Evolutionary conservation across 23 red algal genomes (phyloP).

Genomic region (Gracilaria caudata): DNA sequence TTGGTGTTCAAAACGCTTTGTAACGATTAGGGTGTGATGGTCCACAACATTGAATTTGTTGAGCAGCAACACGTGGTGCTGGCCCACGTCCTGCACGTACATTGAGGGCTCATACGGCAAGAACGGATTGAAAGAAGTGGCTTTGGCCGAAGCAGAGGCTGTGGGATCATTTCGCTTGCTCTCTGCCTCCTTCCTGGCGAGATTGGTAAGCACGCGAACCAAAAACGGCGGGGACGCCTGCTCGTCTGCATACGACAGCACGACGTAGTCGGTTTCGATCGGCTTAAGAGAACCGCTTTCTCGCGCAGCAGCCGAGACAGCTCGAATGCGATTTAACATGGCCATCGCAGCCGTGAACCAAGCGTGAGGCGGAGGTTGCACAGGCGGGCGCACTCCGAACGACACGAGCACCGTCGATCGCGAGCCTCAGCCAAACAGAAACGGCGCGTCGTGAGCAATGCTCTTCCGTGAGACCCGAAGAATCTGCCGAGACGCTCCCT

Average conservation of each 20-base stretch:
- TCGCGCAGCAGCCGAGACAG: conserved; percentile 35
- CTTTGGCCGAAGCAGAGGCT: background rate
- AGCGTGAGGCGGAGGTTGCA: no score
- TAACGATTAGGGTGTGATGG: conserved; percentile 81
- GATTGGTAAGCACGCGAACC: conserved; percentile 27
- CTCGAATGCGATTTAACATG: conserved; percentile 40
- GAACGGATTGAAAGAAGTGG: conserved; percentile 70
- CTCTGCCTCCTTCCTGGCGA: background rate
- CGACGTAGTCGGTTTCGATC: conserved; percentile 10
- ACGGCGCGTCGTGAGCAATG: background rate
- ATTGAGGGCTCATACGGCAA: conserved; percentile 84
- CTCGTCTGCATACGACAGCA: background rate
- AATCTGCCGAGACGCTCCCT: no score
- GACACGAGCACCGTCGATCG: no score
- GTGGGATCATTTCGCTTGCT: background rate
- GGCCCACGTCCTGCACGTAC: conserved; percentile 71
- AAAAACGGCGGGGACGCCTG: conserved; percentile 25
- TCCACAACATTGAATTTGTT: conserved; percentile 92
- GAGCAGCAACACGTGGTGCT: conserved; percentile 75
- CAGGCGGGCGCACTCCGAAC: no score
- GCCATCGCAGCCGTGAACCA: background rate
- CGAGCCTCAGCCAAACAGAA: no score
- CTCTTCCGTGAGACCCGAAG: no score
- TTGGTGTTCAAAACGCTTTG: conserved; percentile 66
- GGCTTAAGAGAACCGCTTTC: conserved; percentile 40